These are phyloP conservation scores for Populus euphratica DNA, from an alignment of 345 rosid species.

Conservation along the genomic window DNA sequence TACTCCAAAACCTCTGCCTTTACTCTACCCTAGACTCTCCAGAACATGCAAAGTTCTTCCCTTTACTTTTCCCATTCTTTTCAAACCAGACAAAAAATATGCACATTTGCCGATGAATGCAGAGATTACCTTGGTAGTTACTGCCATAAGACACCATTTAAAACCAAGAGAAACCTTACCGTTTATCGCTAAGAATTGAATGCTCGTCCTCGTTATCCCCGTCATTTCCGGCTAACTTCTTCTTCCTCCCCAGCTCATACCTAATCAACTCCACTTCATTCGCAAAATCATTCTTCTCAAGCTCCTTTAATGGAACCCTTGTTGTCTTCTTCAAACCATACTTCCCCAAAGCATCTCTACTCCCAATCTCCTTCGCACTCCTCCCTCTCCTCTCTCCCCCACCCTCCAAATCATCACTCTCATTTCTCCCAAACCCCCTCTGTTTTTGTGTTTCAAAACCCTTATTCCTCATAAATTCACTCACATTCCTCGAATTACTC, in stretches of 20 bases:
- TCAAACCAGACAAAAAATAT: background rate
- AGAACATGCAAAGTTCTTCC: background rate
- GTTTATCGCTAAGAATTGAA: slow-evolving; percentile 55
- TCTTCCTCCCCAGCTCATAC: slow-evolving; percentile 51
- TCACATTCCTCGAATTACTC: background rate
- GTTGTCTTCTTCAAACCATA: slow-evolving; percentile 62
- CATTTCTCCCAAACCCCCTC: slow-evolving; percentile 46
- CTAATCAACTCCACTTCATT: slow-evolving; percentile 55
- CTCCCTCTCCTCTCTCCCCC: slow-evolving; percentile 40
- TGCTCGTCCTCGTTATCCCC: slow-evolving; percentile 30
- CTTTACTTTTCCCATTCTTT: background rate
- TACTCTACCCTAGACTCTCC: background rate
- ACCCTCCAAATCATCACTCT: slow-evolving; percentile 42
- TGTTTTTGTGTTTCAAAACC: slow-evolving; percentile 13
- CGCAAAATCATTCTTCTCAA: slow-evolving; percentile 50
- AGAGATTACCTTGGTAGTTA: background rate
- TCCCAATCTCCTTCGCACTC: slow-evolving; percentile 51
- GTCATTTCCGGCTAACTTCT: slow-evolving; percentile 37
- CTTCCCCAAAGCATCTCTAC: slow-evolving; percentile 71
- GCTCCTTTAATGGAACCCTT: slow-evolving; percentile 56
- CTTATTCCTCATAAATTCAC: slow-evolving; percentile 8
- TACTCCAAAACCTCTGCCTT: background rate
- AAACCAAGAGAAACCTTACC: slow-evolving; percentile 28
- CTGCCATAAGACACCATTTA: background rate
- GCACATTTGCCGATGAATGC: background rate